Evolutionary conservation across 1,139 yeast species (phyloP).

Genomic region (Nadsonia commutata): DNA sequence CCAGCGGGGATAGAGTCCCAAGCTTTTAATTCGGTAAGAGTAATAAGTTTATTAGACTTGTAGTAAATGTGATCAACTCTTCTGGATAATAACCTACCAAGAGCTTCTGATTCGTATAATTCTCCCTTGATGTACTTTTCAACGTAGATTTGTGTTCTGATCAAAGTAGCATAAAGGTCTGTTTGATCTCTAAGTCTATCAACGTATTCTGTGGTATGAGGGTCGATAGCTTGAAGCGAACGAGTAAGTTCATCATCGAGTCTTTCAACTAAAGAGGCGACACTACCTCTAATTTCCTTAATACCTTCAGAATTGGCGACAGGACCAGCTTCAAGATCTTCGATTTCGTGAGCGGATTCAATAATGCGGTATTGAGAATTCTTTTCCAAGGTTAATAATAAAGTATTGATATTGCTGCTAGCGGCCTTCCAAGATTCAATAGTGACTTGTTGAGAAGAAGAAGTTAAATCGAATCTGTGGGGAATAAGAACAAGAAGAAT

Average conservation of each 20-base stretch:
- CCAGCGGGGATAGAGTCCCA: slow-evolving; percentile 38
- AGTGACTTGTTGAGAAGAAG: slow-evolving; percentile 62
- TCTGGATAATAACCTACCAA: slow-evolving; percentile 62
- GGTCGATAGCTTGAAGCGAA: slow-evolving; percentile 79
- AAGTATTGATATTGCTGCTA: slow-evolving; percentile 43
- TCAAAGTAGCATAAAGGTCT: slow-evolving; percentile 55
- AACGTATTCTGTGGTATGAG: slow-evolving; percentile 88
- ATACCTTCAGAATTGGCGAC: slow-evolving; percentile 69
- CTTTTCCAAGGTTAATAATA: slow-evolving; percentile 56
- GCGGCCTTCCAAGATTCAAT: slow-evolving; percentile 68
- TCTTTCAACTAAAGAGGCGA: slow-evolving; percentile 79
- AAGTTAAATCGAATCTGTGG: slow-evolving; percentile 62
- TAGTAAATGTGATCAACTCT: slow-evolving; percentile 88
- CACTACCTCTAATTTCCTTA: slow-evolving; percentile 66
- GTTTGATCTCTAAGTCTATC: slow-evolving; percentile 84
- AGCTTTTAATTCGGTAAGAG: slow-evolving; percentile 52
- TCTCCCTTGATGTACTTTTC: slow-evolving; percentile 42
- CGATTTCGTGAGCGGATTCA: slow-evolving; percentile 65
- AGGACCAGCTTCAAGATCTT: slow-evolving; percentile 50
- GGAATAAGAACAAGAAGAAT: slow-evolving; percentile 76
- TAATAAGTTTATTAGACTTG: slow-evolving; percentile 70
- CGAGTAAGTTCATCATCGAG: slow-evolving; percentile 88
- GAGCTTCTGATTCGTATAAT: slow-evolving; percentile 22
- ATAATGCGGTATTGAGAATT: slow-evolving; percentile 51
- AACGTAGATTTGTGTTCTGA: slow-evolving; percentile 75